Evolutionary conservation across 2,329 filamentous ascomycete genomes (phyloP).

Genomic region (Blumeria graminis): DNA sequence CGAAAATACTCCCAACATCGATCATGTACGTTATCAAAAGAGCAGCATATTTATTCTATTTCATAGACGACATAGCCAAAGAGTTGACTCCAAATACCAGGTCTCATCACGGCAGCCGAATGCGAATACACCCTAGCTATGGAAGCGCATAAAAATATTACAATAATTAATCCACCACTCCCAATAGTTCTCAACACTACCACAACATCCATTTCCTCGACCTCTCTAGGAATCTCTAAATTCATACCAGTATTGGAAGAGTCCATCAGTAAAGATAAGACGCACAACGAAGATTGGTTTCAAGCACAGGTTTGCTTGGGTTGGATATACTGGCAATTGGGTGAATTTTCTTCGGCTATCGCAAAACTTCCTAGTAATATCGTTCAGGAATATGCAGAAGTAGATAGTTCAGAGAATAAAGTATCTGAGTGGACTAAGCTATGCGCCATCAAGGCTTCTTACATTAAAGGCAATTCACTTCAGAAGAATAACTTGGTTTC

Average conservation of each 20-base stretch:
- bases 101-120: constrained; percentile 44
- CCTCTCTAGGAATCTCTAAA: constrained; percentile 10
- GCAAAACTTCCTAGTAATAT: constrained; percentile 39
- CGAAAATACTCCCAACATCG: constrained; percentile 77
- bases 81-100: constrained; percentile 18
- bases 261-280: constrained; percentile 32
- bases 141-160: constrained; percentile 16
- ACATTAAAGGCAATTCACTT: constrained; percentile 45
- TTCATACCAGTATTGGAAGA: constrained; percentile 21
- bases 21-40: constrained; percentile 36
- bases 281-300: constrained; percentile 33
- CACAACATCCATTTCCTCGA: constrained; percentile 5
- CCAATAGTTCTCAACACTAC: constrained; percentile 5
- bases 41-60: background rate
- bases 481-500: constrained; percentile 23
- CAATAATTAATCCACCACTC: constrained; percentile 4
- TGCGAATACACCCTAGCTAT: constrained; percentile 41
- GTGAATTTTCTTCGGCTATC: constrained; percentile 39
- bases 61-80: background rate
- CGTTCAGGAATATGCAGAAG: constrained; percentile 26
- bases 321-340: constrained; percentile 61
- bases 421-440: constrained; percentile 57
- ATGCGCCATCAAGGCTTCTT: constrained; percentile 55
- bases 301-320: constrained; percentile 66
- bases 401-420: constrained; percentile 25